These are phyloP conservation scores for Solanum pinnatisectum DNA, from an alignment of 257 asterid genomes.

Conservation along the genomic window DNA sequence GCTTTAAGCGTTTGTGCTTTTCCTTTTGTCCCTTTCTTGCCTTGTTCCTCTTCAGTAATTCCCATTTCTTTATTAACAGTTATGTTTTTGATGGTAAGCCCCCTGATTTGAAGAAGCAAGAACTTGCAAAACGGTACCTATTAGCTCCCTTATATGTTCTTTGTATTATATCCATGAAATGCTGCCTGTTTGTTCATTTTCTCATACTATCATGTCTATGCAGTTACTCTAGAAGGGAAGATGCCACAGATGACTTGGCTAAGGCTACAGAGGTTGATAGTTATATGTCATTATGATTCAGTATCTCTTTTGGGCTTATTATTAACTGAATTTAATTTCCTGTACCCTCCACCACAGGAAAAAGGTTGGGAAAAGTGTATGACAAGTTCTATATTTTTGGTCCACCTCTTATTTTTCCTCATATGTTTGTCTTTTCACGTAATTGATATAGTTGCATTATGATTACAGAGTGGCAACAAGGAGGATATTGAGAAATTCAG, in stretches of 20 bases:
- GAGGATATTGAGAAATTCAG: constrained; percentile 96
- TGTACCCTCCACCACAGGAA: neutral
- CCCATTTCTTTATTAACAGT: constrained; percentile 22
- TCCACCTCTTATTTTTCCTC: constrained; percentile 1
- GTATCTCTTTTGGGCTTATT: neutral
- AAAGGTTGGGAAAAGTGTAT: neutral
- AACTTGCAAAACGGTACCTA: constrained; percentile 90
- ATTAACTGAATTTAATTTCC: neutral
- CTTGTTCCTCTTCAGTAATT: neutral
- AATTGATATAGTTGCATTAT: neutral
- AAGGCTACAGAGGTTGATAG: constrained; percentile 69
- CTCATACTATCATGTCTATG: constrained; percentile 7
- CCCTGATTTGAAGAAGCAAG: constrained; percentile 91
- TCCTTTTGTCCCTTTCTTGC: neutral
- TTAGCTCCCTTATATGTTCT: constrained; percentile 5
- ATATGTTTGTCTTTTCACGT: neutral
- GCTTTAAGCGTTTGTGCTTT: neutral
- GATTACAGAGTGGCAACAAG: constrained; percentile 58
- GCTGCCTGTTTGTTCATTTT: neutral
- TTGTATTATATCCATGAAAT: neutral
- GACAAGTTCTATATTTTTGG: neutral
- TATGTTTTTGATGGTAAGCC: constrained; percentile 97
- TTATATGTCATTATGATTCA: neutral
- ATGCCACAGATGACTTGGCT: constrained; percentile 75
- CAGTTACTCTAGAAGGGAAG: constrained; percentile 83